A percentile compares a stretch with the other conserved stretches of the same genome.
These are phyloP conservation scores for Gymnopus androsaceus DNA, from an alignment of 1,284 basidiomycete species.

Conservation along the genomic window DNA sequence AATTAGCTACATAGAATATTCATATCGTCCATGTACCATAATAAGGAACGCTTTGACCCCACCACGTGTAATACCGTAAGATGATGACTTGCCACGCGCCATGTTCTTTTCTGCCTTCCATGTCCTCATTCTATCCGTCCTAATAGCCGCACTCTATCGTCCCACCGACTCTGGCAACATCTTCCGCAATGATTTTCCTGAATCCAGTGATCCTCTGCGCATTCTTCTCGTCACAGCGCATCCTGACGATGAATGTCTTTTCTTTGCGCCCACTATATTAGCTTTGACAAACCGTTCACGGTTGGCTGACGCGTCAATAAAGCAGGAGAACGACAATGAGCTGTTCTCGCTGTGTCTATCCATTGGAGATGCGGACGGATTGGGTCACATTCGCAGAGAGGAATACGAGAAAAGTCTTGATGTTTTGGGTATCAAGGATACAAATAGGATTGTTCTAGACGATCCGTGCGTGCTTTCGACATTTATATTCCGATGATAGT, in stretches of 20 bases:
- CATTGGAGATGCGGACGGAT: conserved; percentile 78
- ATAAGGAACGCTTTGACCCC: neutral
- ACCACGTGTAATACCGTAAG: neutral
- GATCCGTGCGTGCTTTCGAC: conserved; percentile 54
- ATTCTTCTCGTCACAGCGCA: conserved; percentile 82
- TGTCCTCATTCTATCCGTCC: conserved; percentile 30
- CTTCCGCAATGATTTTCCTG: conserved; percentile 20
- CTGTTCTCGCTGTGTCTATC: conserved; percentile 65
- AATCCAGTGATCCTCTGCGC: conserved; percentile 26
- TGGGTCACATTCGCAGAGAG: conserved; percentile 61
- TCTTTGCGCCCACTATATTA: conserved; percentile 83
- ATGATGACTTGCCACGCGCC: neutral
- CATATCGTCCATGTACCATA: too few relatives aligned
- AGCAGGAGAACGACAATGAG: conserved; percentile 23
- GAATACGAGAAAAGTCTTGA: conserved; percentile 76
- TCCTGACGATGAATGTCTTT: conserved; percentile 91
- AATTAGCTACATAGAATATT: too few relatives aligned
- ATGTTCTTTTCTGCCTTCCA: conserved; percentile 9
- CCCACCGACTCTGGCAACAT: conserved; percentile 18
- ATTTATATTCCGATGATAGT: conserved; percentile 1
- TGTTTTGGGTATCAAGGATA: conserved; percentile 64
- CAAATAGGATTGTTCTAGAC: conserved; percentile 66
- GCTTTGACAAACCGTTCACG: conserved; percentile 38
- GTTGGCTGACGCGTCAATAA: neutral
- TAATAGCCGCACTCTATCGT: conserved; percentile 33